Base-by-base conservation (phyloP, 495 filamentous ascomycete genomes). In the Penicillium egyptiacum region DNA sequence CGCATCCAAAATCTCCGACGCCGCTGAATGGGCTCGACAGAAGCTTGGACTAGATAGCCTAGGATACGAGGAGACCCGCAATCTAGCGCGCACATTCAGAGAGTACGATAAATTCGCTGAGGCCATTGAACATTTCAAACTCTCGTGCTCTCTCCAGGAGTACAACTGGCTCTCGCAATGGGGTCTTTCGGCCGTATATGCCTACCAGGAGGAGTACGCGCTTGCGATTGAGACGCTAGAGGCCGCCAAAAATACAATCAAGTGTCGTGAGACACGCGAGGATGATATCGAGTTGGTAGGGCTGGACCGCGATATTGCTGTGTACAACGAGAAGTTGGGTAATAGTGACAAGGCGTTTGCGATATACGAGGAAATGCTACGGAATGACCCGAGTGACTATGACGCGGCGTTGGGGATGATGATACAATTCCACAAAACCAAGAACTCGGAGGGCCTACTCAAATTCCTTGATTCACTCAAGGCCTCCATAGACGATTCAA, bases 111-210 rank as follows among this genome's bases (percentile, higher is more conserved):
- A 56, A 23, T 45, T 42, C 16, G 14, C 35, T n/a, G 59, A 62
- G 25, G 56, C 62, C 5, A 56, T 56, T 19, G 49, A 62, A 48
- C 31, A 53, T 41, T 65, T 65, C 45, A 62, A 62, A 28, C 39
- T 55, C 3, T 31, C 62, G 1, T 58, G 56, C 2, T 44, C 55
- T 0, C 53, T 65, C 7, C 35, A 37, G 3, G 25, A 45, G 8
- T 50, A 65, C 8, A 65, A 58, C n/a, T 65, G 59, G 58, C 8
- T 56, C 28, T 46, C 55, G 5, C 47, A 54, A 33, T 59, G 51
- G 53, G 58, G 62, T 3, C 48, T 65, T 6, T 53, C 62, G 5
- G 19, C 43, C 17, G 47, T 25, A 14, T 62, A 59, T 54, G 53
- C 39, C 7, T 23, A 14, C 11, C 42, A 56, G 17, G 25, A 41